Evolutionary conservation across 2,329 filamentous ascomycete species (phyloP), one percentile per base, ranked within the genome.

Genomic region (Gaeumannomyces sp.): DNA sequence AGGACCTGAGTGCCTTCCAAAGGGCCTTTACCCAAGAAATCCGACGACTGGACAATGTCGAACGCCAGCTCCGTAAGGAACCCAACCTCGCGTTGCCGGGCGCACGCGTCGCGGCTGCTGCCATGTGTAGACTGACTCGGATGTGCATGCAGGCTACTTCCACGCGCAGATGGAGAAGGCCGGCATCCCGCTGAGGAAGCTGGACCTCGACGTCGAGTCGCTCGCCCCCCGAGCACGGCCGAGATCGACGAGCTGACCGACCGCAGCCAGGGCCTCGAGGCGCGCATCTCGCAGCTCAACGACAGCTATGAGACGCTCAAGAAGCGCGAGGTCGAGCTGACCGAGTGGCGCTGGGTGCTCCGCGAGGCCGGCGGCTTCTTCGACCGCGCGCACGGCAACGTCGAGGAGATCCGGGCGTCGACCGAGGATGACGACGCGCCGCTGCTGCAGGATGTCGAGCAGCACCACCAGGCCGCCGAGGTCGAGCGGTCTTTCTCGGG

Each of bases 261-360:
- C 75, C 91, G 94, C 72, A 92, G 92, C 76, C 92, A 98, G 79
- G 90, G 88, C 77, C 84, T 99, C 65, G 95, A 99, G 79, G 91
- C 96, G 80, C 88, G 95, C 68, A 87, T 99, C 70, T 89, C 88
- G 66, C 94, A 93, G 70, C 81, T 99, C 68, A 98, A 98, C 76
- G 95, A 98, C 75, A 98, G 93, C 81, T 98, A 99, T 78, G 95
- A 99, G 81, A 97, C 93, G 22, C 80, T 99, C 76, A 98, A 98
- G 86, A 97, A 95, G 81, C 89, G 94, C 65, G 95, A 98, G 81
- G 92, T 96, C 66, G 95, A 99, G 76, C 83, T 99, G 72, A 96
- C 91, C 14, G 95, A 99, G 80, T 98, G 95, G 95, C 90, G 96
- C 73, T 98, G 94, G 92, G 96, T 99, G 63, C 80, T 99, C 66